phyloP scores from a whole-genome alignment of 148 eudicot species.

The Nepenthes gracilis region DNA sequence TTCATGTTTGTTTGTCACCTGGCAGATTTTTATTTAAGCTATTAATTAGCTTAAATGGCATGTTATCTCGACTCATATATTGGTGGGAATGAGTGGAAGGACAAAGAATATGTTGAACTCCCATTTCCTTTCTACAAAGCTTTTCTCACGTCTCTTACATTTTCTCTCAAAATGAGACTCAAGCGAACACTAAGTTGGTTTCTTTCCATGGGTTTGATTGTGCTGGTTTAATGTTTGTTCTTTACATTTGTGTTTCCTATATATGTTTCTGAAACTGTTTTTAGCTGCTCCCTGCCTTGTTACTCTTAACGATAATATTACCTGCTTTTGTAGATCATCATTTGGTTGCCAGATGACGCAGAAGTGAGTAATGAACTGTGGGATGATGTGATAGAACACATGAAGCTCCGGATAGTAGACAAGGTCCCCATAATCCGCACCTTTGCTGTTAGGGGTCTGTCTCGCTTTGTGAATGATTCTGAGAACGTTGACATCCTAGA shows the following conservation, averaged over 20 bases:
- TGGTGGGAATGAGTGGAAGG: too few species aligned
- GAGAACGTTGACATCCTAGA: constrained; percentile 84
- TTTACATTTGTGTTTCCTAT: background rate
- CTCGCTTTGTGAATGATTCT: constrained; percentile 85
- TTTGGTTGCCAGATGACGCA: constrained; percentile 88
- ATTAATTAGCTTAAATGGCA: too few species aligned
- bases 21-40: too few species aligned
- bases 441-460: constrained; percentile 77
- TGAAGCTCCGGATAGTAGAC: constrained; percentile 62
- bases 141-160: background rate
- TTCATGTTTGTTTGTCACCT: too few species aligned
- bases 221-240: too few species aligned
- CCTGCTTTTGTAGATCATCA: constrained; percentile 53
- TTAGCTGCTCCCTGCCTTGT: background rate
- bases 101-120: too few species aligned
- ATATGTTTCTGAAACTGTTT: background rate
- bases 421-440: constrained; percentile 69
- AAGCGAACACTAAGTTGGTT: too few species aligned
- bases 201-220: too few species aligned
- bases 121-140: background rate
- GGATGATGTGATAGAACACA: constrained; percentile 87
- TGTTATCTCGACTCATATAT: too few species aligned
- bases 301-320: background rate
- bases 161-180: background rate
- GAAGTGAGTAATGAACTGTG: constrained; percentile 83